These are phyloP conservation scores for Tuber aestivum DNA, from an alignment of 495 filamentous ascomycete genomes.

Conservation along the genomic window DNA sequence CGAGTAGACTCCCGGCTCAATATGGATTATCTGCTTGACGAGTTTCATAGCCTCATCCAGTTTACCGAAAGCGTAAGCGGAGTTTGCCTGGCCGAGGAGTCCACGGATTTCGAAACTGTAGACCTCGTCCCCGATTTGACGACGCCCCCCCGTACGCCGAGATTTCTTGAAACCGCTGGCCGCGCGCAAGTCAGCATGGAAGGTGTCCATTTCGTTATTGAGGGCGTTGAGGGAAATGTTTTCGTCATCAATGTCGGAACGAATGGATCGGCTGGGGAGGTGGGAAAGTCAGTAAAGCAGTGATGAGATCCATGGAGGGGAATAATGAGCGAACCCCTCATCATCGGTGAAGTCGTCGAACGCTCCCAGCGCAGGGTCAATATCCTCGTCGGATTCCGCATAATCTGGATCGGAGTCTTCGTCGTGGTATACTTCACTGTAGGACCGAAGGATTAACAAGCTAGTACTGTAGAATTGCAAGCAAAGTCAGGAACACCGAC, in stretches of 20 bases:
- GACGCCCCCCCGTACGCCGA: conserved; percentile 28
- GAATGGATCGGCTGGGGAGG: conserved; percentile 6
- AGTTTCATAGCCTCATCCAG: conserved; percentile 37
- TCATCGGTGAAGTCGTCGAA: not conserved
- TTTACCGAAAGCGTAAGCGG: conserved; percentile 31
- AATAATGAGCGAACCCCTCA: not conserved
- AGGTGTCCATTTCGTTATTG: conserved; percentile 42
- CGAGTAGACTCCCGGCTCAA: conserved; percentile 41
- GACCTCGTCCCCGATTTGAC: conserved; percentile 36
- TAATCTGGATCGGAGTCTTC: conserved; percentile 52
- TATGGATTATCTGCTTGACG: conserved; percentile 42
- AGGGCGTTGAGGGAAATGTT: conserved; percentile 33
- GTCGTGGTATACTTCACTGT: conserved; percentile 41
- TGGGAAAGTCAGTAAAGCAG: not conserved
- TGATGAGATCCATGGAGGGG: not conserved
- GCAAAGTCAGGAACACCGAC: not conserved
- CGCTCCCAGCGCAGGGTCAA: conserved; percentile 39
- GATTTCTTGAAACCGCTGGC: conserved; percentile 40
- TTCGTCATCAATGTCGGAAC: conserved; percentile 23
- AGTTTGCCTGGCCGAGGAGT: conserved; percentile 40
- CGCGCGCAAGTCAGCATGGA: conserved; percentile 40
- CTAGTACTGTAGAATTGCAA: not conserved
- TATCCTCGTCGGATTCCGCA: conserved; percentile 51
- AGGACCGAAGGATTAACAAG: not conserved
- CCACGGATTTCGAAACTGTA: conserved; percentile 41